phyloP scores from a whole-genome alignment of 768 basidiomycete species.

The Inosperma sp. region DNA sequence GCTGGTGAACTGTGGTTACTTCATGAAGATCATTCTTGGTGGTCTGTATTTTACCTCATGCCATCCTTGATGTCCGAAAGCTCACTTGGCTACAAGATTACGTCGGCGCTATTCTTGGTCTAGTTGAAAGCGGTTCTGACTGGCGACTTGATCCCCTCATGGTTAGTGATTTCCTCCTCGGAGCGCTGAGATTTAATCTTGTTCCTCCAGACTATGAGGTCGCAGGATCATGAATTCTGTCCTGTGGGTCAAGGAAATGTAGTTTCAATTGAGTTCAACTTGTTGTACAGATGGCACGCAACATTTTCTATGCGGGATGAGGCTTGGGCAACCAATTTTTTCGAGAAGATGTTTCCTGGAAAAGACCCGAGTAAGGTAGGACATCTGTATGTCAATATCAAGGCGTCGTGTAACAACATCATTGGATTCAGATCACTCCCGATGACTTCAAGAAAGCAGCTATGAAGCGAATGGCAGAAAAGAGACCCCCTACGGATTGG shows the following conservation, averaged over 20 bases:
- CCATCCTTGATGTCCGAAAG: background rate
- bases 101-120: constrained; percentile 67
- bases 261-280: constrained; percentile 72
- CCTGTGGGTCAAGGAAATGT: constrained; percentile 72
- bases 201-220: constrained; percentile 43
- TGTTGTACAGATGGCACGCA: constrained; percentile 64
- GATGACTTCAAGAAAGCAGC: constrained; percentile 38
- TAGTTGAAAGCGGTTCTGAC: constrained; percentile 53
- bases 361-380: constrained; percentile 39
- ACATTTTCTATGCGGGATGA: constrained; percentile 52
- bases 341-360: constrained; percentile 40
- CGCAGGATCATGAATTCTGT: constrained; percentile 45
- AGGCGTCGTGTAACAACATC: background rate
- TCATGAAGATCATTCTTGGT: constrained; percentile 64
- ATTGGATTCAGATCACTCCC: constrained; percentile 24
- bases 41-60: constrained; percentile 27
- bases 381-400: background rate
- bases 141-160: constrained; percentile 71
- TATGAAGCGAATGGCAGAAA: constrained; percentile 18
- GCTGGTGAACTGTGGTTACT: constrained; percentile 68
- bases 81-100: constrained; percentile 44
- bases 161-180: constrained; percentile 30
- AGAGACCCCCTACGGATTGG: constrained; percentile 40
- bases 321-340: constrained; percentile 47
- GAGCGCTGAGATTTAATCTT: background rate